Evolutionary conservation across 495 filamentous ascomycete species (phyloP).

Genomic region (Xylaria curta): DNA sequence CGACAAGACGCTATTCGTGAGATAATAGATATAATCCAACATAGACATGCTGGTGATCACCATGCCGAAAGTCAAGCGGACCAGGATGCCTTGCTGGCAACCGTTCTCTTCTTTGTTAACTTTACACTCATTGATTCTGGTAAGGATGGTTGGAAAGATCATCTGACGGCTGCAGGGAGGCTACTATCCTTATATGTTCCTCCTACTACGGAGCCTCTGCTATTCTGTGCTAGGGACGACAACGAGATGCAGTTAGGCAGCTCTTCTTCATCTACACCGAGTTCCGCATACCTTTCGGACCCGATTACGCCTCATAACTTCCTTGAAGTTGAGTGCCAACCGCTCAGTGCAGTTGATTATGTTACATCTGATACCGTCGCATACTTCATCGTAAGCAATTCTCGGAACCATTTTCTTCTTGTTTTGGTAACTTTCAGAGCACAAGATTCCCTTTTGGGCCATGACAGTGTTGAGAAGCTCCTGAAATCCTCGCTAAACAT

Average conservation of each 20-base stretch:
- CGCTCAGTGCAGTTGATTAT: constrained; percentile 41
- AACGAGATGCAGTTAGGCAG: neutral
- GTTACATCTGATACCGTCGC: constrained; percentile 48
- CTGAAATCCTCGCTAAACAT: no score
- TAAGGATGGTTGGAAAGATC: constrained; percentile 60
- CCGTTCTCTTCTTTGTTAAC: constrained; percentile 63
- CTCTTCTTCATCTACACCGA: constrained; percentile 24
- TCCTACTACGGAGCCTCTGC: constrained; percentile 41
- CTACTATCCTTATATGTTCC: constrained; percentile 43
- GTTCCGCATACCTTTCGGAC: neutral
- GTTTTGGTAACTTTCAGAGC: no score
- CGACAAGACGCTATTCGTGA: constrained; percentile 57
- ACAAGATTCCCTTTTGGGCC: no score
- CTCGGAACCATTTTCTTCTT: no score
- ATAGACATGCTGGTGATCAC: neutral
- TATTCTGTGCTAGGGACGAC: neutral
- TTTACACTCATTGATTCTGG: constrained; percentile 64
- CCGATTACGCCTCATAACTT: constrained; percentile 40
- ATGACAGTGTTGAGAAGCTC: no score
- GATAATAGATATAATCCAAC: constrained; percentile 44
- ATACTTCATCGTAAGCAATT: constrained; percentile 53
- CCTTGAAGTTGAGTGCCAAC: constrained; percentile 28
- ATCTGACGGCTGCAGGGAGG: constrained; percentile 57
- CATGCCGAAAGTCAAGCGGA: constrained; percentile 35
- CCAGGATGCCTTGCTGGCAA: constrained; percentile 52